phyloP scores from a whole-genome alignment of 352 stramenopile genomes.

The Elongisporangium prolatum region DNA sequence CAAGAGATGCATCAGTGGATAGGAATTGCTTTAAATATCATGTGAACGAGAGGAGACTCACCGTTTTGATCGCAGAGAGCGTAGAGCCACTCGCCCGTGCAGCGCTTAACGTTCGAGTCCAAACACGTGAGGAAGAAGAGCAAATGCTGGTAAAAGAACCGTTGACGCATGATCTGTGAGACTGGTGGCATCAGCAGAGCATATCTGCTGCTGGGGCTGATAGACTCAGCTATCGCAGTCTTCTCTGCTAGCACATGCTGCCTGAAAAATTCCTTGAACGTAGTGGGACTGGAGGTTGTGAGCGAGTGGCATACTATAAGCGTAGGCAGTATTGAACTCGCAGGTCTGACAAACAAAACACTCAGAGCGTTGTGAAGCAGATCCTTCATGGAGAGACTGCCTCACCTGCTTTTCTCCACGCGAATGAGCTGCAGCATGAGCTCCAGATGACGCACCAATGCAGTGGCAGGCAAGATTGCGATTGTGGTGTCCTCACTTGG shows the following conservation, averaged over 20 bases:
- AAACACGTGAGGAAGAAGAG: constrained; percentile 70
- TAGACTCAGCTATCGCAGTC: background rate
- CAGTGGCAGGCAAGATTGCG: constrained; percentile 8
- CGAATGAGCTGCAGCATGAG: constrained; percentile 48
- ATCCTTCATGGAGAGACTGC: constrained; percentile 1
- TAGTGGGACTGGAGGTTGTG: constrained; percentile 21
- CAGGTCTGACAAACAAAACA: constrained; percentile 10
- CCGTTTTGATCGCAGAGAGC: constrained; percentile 70
- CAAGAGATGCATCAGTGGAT: constrained; percentile 2
- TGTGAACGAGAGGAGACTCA: constrained; percentile 20
- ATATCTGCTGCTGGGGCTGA: constrained; percentile 4
- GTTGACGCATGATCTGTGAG: constrained; percentile 4
- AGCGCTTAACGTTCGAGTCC: constrained; percentile 64
- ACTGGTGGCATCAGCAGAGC: background rate
- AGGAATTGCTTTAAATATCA: constrained; percentile 23
- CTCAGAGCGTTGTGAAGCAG: no score
- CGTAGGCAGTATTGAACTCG: constrained; percentile 47
- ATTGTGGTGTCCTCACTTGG: constrained; percentile 3
- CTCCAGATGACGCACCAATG: constrained; percentile 45
- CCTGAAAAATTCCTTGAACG: constrained; percentile 37
- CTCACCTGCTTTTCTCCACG: constrained; percentile 55
- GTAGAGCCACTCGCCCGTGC: constrained; percentile 68
- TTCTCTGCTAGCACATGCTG: constrained; percentile 23
- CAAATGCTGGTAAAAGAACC: constrained; percentile 57
- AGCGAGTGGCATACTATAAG: constrained; percentile 66